Evolutionary conservation across 2,329 filamentous ascomycete species (phyloP), one percentile per base, ranked within the genome.

Genomic region (Alternaria rosae): DNA sequence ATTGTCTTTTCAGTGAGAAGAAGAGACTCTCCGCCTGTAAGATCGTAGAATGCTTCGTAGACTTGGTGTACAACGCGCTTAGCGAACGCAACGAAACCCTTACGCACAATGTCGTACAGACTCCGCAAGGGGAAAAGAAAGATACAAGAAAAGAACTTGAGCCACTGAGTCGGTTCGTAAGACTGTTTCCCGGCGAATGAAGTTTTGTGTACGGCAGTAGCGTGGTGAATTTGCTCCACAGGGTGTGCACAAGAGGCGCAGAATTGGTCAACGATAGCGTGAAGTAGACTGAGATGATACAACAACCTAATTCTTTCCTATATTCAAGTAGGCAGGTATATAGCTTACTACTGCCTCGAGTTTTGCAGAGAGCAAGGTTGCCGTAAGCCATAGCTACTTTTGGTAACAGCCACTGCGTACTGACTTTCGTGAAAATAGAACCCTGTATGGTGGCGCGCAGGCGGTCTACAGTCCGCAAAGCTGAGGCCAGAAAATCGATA

Each of bases 81-180:
- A 42, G 25, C 35, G 42, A 47, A 44, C 30, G 42, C 42, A 45
- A 61, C 54, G 52, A 51, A 50, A 54, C 20, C n/a, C n/a, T 47
- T 47, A 26, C 44, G 42, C 12, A 58, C 30, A 17, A 61, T 54
- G 47, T 58, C 20, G 48, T 32, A 50, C 54, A 48, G 30, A 21
- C 25, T 23, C 23, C 38, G 12, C 25, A 53, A 32, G 32, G 7
- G 21, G 30, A 53, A 28, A 52, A 21, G 20, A 41, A 48, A 42
- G n/a, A 30, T n/a, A 12, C 30, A 30, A 47, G 13, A 44, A 48
- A 43, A 21, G 26, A 48, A 23, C 23, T 26, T 42, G 30, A 47
- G 30, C 48, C 48, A 35, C 26, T 26, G 41, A 25, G 9, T 26
- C 20, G 43, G 42, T 28, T 58, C n/a, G 42, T 52, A 11, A 32